Evolutionary conservation across 352 stramenopile genomes (phyloP), one percentile per base, ranked within the genome.

Genomic region (Globisporangium solare): DNA sequence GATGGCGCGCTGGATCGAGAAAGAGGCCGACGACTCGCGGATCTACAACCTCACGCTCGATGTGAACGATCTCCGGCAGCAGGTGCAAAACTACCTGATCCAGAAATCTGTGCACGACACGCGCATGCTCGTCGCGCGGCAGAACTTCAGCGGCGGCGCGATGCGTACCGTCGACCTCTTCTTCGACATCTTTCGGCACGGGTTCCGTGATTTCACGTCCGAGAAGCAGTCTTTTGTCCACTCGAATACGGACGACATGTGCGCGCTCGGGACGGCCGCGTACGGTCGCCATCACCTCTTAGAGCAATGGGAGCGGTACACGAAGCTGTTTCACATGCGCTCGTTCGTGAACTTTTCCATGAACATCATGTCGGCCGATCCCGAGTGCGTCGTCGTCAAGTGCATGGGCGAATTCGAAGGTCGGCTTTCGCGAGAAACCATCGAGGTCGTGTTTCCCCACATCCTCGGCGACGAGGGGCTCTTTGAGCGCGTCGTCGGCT

Each of bases 21-120:
- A 50, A 20, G 47, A 61, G 3, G 41, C 11, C 3, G 22, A 42
- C 3, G 40, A 50, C 31, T 61, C 56, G 31, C 56, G 35, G 15
- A 31, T 61, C 12, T 51, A 69, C 56, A 74, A 74, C 21, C 53
- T 80, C 22, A 58, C 64, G 51, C 56, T 80, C 8, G 68, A 80
- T 45, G 49, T 75, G 17, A 61, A 75, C 43, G 62, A 48, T 12
- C 50, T 80, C 20, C 60, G 61, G 22, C 71, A 74, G 48, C 68
- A 77, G 55, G 60, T 77, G 45, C 62, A 63, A 24, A n/a, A 27
- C 39, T 37, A 37, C 5, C 5, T 51, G 24, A 13, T 56, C 8
- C 42, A 51, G 24, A 61, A 61, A 35, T 27, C 37, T 3, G 27
- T 61, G 22, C 14, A 48, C 13, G 47, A 59, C 35, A 63, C 64